Evolutionary conservation across 208 protist genomes (phyloP).

Genomic region (Crithidia mellificae): DNA sequence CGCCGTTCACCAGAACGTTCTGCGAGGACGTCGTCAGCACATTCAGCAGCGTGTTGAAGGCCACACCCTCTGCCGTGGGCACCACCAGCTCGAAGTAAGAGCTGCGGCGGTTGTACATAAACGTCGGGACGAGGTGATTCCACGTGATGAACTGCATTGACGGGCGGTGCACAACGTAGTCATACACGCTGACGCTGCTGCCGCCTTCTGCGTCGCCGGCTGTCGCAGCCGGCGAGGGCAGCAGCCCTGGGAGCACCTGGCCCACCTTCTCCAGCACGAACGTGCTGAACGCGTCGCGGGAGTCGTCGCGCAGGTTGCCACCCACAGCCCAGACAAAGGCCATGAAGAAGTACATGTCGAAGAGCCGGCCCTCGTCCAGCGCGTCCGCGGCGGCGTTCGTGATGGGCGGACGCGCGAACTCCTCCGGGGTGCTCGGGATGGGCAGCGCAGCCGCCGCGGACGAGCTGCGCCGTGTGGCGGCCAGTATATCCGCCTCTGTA

Average conservation of each 20-base stretch:
- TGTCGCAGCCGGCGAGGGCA: conserved; percentile 20
- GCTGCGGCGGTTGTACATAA: conserved; percentile 77
- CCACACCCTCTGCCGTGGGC: conserved; percentile 93
- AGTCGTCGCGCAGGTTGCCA: conserved; percentile 90
- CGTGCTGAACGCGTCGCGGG: conserved; percentile 86
- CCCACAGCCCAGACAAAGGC: conserved; percentile 97
- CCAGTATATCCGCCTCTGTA: conserved; percentile 6
- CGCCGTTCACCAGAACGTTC: conserved; percentile 92
- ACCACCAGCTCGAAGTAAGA: conserved; percentile 96
- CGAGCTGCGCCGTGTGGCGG: conserved; percentile 18
- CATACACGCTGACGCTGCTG: conserved; percentile 83
- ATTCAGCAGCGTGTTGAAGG: conserved; percentile 80
- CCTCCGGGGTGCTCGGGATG: conserved; percentile 45
- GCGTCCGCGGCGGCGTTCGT: conserved; percentile 41
- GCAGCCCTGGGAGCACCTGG: conserved; percentile 59
- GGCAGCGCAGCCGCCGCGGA: conserved; percentile 11
- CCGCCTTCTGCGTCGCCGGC: not conserved
- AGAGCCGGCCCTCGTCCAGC: conserved; percentile 65
- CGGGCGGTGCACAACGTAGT: conserved; percentile 92
- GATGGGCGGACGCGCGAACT: conserved; percentile 75
- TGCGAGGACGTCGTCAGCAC: conserved; percentile 73
- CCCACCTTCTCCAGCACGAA: conserved; percentile 78
- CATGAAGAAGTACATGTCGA: conserved; percentile 96
- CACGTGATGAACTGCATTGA: conserved; percentile 90
- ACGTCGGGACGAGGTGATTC: conserved; percentile 90